These are phyloP conservation scores for Aspergillus sclerotialis DNA, from an alignment of 2,329 filamentous ascomycete species.

Conservation along the genomic window DNA sequence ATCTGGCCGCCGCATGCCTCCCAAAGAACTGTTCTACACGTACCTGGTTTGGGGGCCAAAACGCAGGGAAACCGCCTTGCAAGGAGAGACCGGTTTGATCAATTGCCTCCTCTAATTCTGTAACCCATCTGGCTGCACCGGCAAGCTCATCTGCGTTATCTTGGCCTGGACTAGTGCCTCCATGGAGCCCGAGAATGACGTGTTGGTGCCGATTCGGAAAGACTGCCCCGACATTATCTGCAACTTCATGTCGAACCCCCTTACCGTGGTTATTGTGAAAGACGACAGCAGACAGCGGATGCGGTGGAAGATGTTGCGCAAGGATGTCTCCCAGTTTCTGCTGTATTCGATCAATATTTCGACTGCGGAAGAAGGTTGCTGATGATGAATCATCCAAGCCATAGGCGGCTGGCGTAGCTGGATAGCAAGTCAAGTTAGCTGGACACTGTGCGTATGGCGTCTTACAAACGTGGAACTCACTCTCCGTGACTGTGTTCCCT, in stretches of 20 bases:
- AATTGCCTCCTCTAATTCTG: constrained; percentile 1
- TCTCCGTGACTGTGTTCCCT: constrained; percentile 5
- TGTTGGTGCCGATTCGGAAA: constrained; percentile 4
- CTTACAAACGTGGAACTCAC: constrained; percentile 3
- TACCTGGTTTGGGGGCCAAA: constrained; percentile 3
- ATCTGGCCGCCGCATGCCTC: background rate
- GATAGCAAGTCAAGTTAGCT: constrained; percentile 8
- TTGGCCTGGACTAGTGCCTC: constrained; percentile 2
- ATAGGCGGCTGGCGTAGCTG: constrained; percentile 8
- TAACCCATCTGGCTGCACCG: constrained; percentile 1
- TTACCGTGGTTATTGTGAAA: constrained; percentile 9
- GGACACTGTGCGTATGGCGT: constrained; percentile 1
- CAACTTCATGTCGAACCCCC: constrained; percentile 2
- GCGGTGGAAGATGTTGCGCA: constrained; percentile 4
- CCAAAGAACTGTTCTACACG: constrained; percentile 4
- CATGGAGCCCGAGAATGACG: constrained; percentile 5
- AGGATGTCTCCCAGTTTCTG: constrained; percentile 4
- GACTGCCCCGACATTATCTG: constrained; percentile 4
- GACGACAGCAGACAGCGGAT: constrained; percentile 8
- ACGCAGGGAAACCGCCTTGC: constrained; percentile 3
- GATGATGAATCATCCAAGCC: constrained; percentile 8
- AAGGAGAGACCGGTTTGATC: constrained; percentile 3
- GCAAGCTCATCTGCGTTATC: constrained; percentile 1
- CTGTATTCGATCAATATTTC: constrained; percentile 7
- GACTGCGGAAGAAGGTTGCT: constrained; percentile 9